Conservation (phyloP, 257 asterid species). For the Handroanthus guayacan region DNA sequence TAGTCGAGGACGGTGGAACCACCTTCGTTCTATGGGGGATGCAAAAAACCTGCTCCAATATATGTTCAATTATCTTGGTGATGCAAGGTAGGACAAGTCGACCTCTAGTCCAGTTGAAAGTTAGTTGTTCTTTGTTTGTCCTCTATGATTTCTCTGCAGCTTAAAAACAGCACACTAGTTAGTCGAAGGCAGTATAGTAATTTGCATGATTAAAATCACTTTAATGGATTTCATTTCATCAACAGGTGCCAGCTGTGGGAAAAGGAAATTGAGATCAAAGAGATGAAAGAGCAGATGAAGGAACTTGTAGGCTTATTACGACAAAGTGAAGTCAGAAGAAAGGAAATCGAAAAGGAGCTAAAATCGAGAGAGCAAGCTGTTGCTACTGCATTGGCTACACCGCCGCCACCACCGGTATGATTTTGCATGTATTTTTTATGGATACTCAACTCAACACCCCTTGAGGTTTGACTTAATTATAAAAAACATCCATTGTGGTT, state of each 20-base stretch:
- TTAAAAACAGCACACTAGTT: background rate
- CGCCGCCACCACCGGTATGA: slow-evolving; percentile 85
- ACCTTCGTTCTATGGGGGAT: slow-evolving; percentile 96
- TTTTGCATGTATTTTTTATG: background rate
- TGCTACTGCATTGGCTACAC: slow-evolving; percentile 66
- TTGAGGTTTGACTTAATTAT: too few relatives aligned
- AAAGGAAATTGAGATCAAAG: slow-evolving; percentile 83
- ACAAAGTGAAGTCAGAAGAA: slow-evolving; percentile 88
- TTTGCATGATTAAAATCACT: slow-evolving; percentile 3
- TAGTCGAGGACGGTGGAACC: slow-evolving; percentile 95
- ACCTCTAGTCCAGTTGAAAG: background rate
- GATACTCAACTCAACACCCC: too few relatives aligned
- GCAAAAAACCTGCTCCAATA: slow-evolving; percentile 86
- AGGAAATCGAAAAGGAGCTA: slow-evolving; percentile 85
- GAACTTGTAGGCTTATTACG: slow-evolving; percentile 83
- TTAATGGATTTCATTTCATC: slow-evolving; percentile 26
- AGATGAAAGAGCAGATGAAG: slow-evolving; percentile 92
- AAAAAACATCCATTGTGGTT: too few relatives aligned
- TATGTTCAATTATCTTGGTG: slow-evolving; percentile 88
- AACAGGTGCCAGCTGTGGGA: slow-evolving; percentile 93
- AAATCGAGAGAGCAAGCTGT: slow-evolving; percentile 70
- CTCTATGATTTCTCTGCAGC: background rate
- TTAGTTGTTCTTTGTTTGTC: background rate
- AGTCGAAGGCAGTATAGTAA: background rate
- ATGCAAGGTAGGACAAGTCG: slow-evolving; percentile 66